A percentile compares a stretch with the other conserved stretches of the same genome.
phyloP scores from a whole-genome alignment of 2,329 filamentous ascomycete species.

The Colletotrichum theobromicola region DNA sequence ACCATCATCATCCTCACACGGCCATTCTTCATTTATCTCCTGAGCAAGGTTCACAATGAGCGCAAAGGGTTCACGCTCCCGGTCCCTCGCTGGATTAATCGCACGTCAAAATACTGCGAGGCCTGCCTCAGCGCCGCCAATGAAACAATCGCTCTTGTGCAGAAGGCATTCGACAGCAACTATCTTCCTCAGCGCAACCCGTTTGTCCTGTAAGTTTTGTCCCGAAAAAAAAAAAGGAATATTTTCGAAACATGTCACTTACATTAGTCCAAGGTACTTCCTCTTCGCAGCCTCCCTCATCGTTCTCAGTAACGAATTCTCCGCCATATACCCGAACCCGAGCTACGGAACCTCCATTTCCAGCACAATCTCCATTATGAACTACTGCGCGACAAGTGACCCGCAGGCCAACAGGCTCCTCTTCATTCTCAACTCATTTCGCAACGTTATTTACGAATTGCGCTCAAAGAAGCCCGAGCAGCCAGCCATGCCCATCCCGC shows the following conservation, averaged over 20 bases:
- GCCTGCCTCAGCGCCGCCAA: slow-evolving; percentile 57
- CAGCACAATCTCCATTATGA: slow-evolving; percentile 52
- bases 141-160: slow-evolving; percentile 53
- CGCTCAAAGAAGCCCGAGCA: slow-evolving; percentile 8
- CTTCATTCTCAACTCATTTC: slow-evolving; percentile 56
- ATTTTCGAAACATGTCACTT: not conserved
- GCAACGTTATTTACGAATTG: slow-evolving; percentile 38
- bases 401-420: slow-evolving; percentile 53
- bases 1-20: slow-evolving; percentile 67
- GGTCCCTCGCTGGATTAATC: slow-evolving; percentile 21
- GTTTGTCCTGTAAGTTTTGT: slow-evolving; percentile 56
- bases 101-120: slow-evolving; percentile 41
- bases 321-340: slow-evolving; percentile 49
- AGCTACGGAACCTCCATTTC: slow-evolving; percentile 43
- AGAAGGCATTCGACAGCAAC: slow-evolving; percentile 45
- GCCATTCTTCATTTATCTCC: slow-evolving; percentile 66
- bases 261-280: slow-evolving; percentile 50
- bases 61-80: slow-evolving; percentile 26
- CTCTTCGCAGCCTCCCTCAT: slow-evolving; percentile 61
- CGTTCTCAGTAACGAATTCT: slow-evolving; percentile 62
- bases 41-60: slow-evolving; percentile 46
- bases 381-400: slow-evolving; percentile 52
- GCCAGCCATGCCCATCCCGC: slow-evolving; percentile 26
- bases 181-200: slow-evolving; percentile 59
- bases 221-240: not conserved